These are phyloP conservation scores for Styphnolobium japonicum DNA, from an alignment of 306 rosid genomes.

Conservation along the genomic window DNA sequence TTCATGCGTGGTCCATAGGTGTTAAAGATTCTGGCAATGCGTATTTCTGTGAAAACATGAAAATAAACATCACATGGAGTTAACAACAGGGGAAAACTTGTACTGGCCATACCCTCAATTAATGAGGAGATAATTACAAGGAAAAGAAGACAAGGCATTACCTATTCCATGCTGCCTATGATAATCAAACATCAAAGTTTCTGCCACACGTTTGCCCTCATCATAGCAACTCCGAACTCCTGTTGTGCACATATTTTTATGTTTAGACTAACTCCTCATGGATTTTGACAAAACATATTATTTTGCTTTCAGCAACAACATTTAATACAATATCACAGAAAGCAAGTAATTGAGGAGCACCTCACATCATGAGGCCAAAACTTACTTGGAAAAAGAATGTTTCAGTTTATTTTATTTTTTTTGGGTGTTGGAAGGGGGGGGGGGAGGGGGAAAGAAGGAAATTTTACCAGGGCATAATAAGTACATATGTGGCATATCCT, in stretches of 20 bases:
- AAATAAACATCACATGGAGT: background rate
- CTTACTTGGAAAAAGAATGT: background rate
- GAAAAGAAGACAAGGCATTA: constrained; percentile 26
- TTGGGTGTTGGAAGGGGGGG: too few relatives aligned
- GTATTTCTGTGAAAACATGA: constrained; percentile 52
- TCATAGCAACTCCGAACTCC: constrained; percentile 98
- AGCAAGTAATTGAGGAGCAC: background rate
- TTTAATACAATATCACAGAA: background rate
- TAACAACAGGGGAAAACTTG: background rate
- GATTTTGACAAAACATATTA: background rate
- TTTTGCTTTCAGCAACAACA: background rate
- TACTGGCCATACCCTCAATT: background rate
- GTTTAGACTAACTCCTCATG: constrained; percentile 3
- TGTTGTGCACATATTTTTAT: constrained; percentile 22
- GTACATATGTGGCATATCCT: background rate
- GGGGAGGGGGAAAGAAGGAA: background rate
- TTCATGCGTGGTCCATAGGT: constrained; percentile 96
- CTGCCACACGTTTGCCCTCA: constrained; percentile 98
- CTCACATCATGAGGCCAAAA: background rate
- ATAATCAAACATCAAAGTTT: constrained; percentile 95
- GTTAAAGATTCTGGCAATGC: constrained; percentile 92
- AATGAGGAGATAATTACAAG: background rate
- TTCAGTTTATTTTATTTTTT: background rate
- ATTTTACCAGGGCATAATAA: background rate
- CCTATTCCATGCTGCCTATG: constrained; percentile 95